phyloP scores from a whole-genome alignment of 768 basidiomycete species.

The Agrocybe pediades region DNA sequence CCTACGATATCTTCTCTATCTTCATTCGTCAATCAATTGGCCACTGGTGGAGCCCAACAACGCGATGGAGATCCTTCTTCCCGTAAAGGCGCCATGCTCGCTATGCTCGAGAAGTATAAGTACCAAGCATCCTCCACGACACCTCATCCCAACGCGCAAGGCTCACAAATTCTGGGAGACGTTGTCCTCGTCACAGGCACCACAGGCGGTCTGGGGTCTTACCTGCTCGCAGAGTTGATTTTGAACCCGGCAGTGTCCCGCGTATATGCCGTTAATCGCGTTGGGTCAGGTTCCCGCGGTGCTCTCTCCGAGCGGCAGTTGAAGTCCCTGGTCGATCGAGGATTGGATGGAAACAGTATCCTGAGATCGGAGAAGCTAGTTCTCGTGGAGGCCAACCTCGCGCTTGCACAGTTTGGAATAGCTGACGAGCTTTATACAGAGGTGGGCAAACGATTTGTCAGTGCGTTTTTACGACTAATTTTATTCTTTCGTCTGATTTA shows the following conservation, averaged over 20 bases:
- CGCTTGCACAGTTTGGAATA: slow-evolving; percentile 3
- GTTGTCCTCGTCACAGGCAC: slow-evolving; percentile 35
- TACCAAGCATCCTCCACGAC: too few relatives aligned
- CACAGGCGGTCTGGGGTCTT: slow-evolving; percentile 36
- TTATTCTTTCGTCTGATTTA: too few relatives aligned
- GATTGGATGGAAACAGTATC: background rate
- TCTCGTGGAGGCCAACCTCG: slow-evolving; percentile 3
- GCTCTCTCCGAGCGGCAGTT: slow-evolving; percentile 5
- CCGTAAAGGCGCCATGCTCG: background rate
- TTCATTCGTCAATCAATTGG: background rate
- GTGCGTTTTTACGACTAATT: too few relatives aligned
- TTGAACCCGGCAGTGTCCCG: slow-evolving; percentile 19
- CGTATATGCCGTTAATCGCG: slow-evolving; percentile 37
- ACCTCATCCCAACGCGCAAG: too few relatives aligned
- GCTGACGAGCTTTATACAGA: background rate
- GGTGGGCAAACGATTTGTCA: too few relatives aligned
- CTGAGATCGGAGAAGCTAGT: slow-evolving; percentile 5
- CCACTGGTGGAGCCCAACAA: background rate
- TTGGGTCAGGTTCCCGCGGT: background rate
- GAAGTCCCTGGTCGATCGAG: slow-evolving; percentile 5
- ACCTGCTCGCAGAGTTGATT: slow-evolving; percentile 31
- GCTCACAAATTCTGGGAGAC: too few relatives aligned
- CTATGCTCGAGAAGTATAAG: slow-evolving; percentile 5
- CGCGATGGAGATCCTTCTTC: background rate
- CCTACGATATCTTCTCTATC: slow-evolving; percentile 6